These are phyloP conservation scores for Solanum piurae DNA, from an alignment of 257 asterid species.

Conservation along the genomic window DNA sequence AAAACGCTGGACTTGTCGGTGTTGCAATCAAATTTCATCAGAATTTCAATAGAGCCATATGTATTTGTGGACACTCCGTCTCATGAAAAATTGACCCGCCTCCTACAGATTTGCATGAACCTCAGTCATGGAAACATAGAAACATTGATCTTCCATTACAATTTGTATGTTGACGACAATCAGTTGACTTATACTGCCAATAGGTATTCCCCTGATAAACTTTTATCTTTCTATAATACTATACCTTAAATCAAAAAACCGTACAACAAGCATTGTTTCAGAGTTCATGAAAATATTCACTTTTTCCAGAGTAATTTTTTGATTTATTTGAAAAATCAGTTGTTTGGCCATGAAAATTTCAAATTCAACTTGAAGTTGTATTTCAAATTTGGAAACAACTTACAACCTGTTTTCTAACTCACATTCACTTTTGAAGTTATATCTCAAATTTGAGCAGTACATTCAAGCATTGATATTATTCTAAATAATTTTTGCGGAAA, in stretches of 20 bases:
- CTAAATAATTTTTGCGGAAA: no score
- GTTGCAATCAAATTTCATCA: constrained; percentile 59
- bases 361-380: not conserved
- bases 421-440: no score
- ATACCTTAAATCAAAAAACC: no score
- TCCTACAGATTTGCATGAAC: constrained; percentile 50
- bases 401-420: not conserved
- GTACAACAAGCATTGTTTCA: no score
- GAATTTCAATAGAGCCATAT: constrained; percentile 54
- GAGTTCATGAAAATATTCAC: not conserved
- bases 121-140: constrained; percentile 43
- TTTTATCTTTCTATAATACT: not conserved
- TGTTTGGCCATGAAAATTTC: not conserved
- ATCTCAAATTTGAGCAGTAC: no score
- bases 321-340: no score
- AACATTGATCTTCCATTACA: constrained; percentile 60
- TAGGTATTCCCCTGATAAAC: constrained; percentile 25
- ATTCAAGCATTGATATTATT: no score
- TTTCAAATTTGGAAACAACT: not conserved
- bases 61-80: constrained; percentile 61
- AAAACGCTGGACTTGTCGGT: constrained; percentile 39
- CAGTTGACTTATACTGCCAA: constrained; percentile 62
- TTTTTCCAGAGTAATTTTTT: not conserved
- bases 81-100: constrained; percentile 42
- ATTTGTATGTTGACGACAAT: constrained; percentile 51